Base-by-base conservation (phyloP, 371 early-diverging fungal genomes). In the Mortierella sp. region DNA sequence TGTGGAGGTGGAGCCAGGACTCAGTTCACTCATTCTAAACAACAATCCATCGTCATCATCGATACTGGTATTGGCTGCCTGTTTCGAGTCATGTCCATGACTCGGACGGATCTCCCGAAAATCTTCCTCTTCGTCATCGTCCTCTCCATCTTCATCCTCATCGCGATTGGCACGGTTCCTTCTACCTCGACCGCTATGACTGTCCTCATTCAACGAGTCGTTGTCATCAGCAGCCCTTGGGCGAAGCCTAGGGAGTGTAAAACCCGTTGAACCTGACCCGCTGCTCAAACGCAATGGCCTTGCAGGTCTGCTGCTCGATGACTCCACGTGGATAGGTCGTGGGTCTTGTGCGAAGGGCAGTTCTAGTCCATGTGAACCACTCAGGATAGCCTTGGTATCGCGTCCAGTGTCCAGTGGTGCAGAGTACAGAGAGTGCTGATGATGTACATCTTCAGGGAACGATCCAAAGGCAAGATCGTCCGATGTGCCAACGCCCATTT, bases 1-100 rank as follows among this genome's bases (percentile, higher is more conserved):
- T 34, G 63, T 69, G 13, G 63, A 61, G 2, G 19, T 54, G 24
- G 78, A 69, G 9, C 53, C 56, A 24, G 66, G 78, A 31, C 70
- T 76, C 28, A 76, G 39, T 47, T 76, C 78, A 26, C 78, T 76
- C 78, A 76, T 76, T 34, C 64, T 70, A 27, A 76, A 76, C 52
- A 76, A 45, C 78, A 76, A 66, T 39, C 70, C 78, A n/a, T 76
- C 78, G 34, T 76, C 78, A 41, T 76, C 70, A 28, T 76, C 66
- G 45, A 67, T 31, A 28, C 62, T 69, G 24, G 52, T 66, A 31
- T 61, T 59, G 39, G 45, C 65, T 13, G 50, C 58, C 4, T 48
- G 50, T 45, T 62, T 61, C 8, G 59, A 58, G 50, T 54, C 54
- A 0, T 16, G 28, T 10, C 39, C 57, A 28, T 19, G 41, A 5